phyloP scores from a whole-genome alignment of 352 stramenopile species.

The Phytophthora fragariae region DNA sequence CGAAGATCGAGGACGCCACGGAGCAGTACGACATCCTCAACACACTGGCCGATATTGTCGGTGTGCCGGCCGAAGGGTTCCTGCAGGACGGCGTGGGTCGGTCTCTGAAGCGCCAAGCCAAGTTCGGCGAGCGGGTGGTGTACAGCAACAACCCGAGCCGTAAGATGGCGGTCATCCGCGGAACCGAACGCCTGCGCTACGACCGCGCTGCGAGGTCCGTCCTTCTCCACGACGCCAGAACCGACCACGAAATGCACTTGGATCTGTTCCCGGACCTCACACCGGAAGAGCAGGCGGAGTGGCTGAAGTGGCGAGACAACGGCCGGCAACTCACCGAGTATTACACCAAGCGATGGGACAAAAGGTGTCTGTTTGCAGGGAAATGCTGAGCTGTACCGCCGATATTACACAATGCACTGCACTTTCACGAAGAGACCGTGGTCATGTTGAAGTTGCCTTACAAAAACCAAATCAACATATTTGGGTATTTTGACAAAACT shows the following conservation, averaged over 20 bases:
- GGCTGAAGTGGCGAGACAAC: neutral
- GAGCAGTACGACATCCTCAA: neutral
- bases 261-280: neutral
- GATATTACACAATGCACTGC: constrained; percentile 10
- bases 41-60: neutral
- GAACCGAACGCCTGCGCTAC: neutral
- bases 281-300: neutral
- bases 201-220: neutral
- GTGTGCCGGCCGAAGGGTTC: neutral
- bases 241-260: neutral
- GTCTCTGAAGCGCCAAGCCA: neutral
- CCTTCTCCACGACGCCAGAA: too few relatives aligned
- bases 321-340: neutral
- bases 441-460: neutral
- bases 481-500: neutral
- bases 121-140: neutral
- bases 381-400: constrained; percentile 31
- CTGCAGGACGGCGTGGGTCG: neutral
- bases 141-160: neutral
- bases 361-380: neutral
- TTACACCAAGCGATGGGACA: neutral
- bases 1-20: neutral
- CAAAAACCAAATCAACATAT: neutral
- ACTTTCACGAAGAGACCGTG: neutral
- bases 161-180: neutral